A percentile compares a stretch with the other conserved stretches of the same genome.
Evolutionary conservation across 148 eudicot genomes (phyloP).

Genomic region (Vaccinium vitisidaea): DNA sequence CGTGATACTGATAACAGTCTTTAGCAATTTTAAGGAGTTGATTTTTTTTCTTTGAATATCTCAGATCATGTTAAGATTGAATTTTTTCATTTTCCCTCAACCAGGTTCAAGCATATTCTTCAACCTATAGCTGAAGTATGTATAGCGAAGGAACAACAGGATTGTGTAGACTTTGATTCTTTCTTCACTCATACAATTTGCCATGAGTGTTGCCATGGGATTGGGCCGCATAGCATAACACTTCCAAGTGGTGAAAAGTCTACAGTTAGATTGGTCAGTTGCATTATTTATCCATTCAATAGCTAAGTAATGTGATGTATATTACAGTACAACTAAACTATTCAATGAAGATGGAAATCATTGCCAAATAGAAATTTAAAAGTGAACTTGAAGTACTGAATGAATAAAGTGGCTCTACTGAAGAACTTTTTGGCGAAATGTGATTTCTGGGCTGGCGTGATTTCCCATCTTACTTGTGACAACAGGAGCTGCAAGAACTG

Average conservation of each 20-base stretch:
- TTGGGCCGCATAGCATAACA: conserved; percentile 91
- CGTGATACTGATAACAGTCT: neutral
- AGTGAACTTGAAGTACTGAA: neutral
- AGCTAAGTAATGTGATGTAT: neutral
- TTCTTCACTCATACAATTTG: conserved; percentile 98
- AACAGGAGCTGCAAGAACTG: conserved; percentile 92
- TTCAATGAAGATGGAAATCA: neutral
- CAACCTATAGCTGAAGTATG: conserved; percentile 83
- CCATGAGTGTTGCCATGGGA: conserved; percentile 99
- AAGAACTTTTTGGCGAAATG: neutral
- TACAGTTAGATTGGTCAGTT: conserved; percentile 92
- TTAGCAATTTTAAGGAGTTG: neutral
- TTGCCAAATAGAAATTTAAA: neutral
- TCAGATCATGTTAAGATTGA: conserved; percentile 1
- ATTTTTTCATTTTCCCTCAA: conserved; percentile 18
- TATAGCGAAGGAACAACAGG: conserved; percentile 68
- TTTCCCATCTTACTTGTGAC: conserved; percentile 15
- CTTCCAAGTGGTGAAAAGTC: conserved; percentile 83
- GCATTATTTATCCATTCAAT: neutral
- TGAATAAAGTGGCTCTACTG: neutral
- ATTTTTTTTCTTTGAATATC: conserved; percentile 11
- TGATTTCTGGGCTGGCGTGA: conserved; percentile 6
- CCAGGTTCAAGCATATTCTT: conserved; percentile 92
- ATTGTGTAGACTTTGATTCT: conserved; percentile 83
- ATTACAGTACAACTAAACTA: too few species aligned